Conservation (phyloP, 805 yeast genomes). For the Brettanomyces sp. region DNA sequence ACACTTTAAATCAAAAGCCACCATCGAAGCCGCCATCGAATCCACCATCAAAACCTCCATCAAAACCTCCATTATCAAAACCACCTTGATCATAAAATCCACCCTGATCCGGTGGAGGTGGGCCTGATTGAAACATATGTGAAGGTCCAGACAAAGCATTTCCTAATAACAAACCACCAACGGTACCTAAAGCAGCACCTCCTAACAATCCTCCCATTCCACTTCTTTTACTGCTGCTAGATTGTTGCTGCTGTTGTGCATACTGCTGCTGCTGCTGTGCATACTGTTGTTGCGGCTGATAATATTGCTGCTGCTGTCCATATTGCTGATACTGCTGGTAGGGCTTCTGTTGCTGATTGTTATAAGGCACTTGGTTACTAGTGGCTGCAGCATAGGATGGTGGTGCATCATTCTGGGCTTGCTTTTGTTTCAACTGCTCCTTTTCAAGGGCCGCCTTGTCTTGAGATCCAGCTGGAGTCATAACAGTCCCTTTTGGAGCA, state of each 20-base stretch:
- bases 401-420: background rate
- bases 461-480: conserved; percentile 17
- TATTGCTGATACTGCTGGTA: conserved; percentile 4
- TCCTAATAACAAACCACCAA: conserved; percentile 1
- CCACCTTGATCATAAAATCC: conserved; percentile 7
- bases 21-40: conserved; percentile 7
- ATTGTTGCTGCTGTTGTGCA: background rate
- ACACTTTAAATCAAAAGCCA: conserved; percentile 2
- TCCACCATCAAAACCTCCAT: conserved; percentile 16
- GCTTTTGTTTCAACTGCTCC: background rate
- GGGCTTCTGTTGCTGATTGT: conserved; percentile 2
- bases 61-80: conserved; percentile 7
- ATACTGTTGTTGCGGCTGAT: conserved; percentile 2
- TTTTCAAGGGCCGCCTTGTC: background rate
- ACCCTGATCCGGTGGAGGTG: conserved; percentile 8
- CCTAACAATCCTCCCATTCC: conserved; percentile 21
- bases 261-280: conserved; percentile 3
- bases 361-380: background rate
- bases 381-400: background rate
- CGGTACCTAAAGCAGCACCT: conserved; percentile 24
- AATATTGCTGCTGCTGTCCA: conserved; percentile 8
- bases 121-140: conserved; percentile 10
- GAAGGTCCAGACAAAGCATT: background rate
- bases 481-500: conserved; percentile 50
- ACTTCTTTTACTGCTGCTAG: background rate